Evolutionary conservation across 805 yeast genomes (phyloP).

Genomic region (Starmerella bombicola): DNA sequence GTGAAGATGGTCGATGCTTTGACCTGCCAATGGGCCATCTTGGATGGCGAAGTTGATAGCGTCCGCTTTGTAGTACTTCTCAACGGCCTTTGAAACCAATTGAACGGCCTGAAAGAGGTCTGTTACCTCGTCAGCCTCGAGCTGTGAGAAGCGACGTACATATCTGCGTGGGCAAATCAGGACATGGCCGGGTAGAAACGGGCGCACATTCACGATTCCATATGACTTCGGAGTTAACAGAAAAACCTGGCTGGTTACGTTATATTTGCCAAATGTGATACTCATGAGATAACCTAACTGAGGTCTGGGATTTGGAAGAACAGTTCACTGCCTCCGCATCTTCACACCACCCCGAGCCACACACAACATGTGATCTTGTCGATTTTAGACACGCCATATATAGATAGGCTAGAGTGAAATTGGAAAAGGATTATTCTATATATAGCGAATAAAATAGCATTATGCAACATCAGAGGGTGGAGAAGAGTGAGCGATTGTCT

Average conservation of each 20-base stretch:
- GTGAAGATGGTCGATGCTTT: slow-evolving; percentile 89
- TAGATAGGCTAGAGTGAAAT: too few species aligned
- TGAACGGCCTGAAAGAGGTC: slow-evolving; percentile 76
- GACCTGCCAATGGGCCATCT: slow-evolving; percentile 95
- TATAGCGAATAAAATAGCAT: too few species aligned
- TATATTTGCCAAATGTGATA: slow-evolving; percentile 26
- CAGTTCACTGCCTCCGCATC: too few species aligned
- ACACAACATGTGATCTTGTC: too few species aligned
- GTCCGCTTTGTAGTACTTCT: slow-evolving; percentile 58
- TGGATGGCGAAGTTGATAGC: slow-evolving; percentile 84
- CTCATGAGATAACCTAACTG: too few species aligned
- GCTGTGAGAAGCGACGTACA: slow-evolving; percentile 54
- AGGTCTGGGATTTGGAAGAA: too few species aligned
- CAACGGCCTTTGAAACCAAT: slow-evolving; percentile 54
- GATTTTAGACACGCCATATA: too few species aligned
- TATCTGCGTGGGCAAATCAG: slow-evolving; percentile 71
- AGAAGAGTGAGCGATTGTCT: too few species aligned
- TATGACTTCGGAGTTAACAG: slow-evolving; percentile 53
- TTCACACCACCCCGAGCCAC: too few species aligned
- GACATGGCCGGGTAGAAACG: slow-evolving; percentile 89
- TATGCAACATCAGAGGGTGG: too few species aligned
- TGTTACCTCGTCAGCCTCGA: slow-evolving; percentile 51
- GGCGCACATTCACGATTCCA: slow-evolving; percentile 84
- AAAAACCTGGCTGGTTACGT: slow-evolving; percentile 29
- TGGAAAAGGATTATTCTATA: too few species aligned